phyloP scores from a whole-genome alignment of 2,329 filamentous ascomycete genomes.

The Gaeumannomyces tritici region DNA sequence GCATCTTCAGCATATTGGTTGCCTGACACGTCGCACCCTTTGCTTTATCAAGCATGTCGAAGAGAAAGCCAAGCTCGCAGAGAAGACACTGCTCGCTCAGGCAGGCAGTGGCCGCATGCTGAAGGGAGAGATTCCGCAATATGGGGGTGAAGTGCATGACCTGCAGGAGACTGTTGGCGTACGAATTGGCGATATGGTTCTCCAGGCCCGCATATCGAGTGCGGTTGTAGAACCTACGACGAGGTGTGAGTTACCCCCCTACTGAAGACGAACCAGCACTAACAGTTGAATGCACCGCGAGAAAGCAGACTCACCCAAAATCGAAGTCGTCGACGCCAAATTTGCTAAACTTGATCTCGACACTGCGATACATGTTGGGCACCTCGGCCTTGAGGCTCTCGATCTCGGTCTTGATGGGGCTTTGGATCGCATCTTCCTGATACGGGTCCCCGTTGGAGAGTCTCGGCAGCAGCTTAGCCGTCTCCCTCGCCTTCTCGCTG shows the following conservation, averaged over 20 bases:
- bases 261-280: neutral
- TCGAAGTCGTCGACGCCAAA: slow-evolving; percentile 99
- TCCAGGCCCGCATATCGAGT: slow-evolving; percentile 87
- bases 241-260: slow-evolving; percentile 1
- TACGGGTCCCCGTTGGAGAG: neutral
- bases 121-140: slow-evolving; percentile 76
- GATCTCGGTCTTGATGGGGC: slow-evolving; percentile 37
- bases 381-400: slow-evolving; percentile 73
- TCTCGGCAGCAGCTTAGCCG: slow-evolving; percentile 30
- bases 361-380: slow-evolving; percentile 80
- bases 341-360: slow-evolving; percentile 98
- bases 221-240: slow-evolving; percentile 83
- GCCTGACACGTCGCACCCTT: slow-evolving; percentile 91
- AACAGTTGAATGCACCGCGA: neutral
- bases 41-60: slow-evolving; percentile 97
- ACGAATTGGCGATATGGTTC: slow-evolving; percentile 94
- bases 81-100: slow-evolving; percentile 75
- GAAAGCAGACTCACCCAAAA: slow-evolving; percentile 58
- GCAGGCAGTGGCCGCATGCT: slow-evolving; percentile 81
- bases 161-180: slow-evolving; percentile 86
- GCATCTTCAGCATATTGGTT: slow-evolving; percentile 84
- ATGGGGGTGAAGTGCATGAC: slow-evolving; percentile 85
- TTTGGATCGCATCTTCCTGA: neutral
- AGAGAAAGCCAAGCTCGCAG: slow-evolving; percentile 90
- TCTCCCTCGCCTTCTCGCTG: slow-evolving; percentile 80